Evolutionary conservation across 768 basidiomycete genomes (phyloP).

Genomic region (Naganishia randhawae): DNA sequence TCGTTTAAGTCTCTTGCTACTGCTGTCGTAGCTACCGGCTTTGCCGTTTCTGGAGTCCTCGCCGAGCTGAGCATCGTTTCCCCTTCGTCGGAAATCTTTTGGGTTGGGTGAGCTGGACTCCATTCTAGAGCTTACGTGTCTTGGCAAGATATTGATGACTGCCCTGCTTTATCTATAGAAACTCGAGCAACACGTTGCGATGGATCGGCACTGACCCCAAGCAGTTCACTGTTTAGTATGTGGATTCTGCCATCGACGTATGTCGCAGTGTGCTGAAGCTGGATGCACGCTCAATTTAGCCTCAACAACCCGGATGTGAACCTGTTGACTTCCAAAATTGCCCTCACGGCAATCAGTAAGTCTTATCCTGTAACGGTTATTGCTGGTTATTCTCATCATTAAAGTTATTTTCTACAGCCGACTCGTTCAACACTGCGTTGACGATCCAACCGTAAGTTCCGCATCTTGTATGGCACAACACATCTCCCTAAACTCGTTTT

Average conservation of each 20-base stretch:
- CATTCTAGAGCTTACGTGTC: neutral
- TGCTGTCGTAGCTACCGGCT: neutral
- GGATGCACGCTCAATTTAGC: slow-evolving; percentile 23
- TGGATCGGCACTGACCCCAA: slow-evolving; percentile 39
- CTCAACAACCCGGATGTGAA: slow-evolving; percentile 32
- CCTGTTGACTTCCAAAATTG: slow-evolving; percentile 15
- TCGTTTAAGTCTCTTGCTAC: slow-evolving; percentile 5
- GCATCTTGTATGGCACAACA: neutral
- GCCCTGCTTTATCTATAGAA: slow-evolving; percentile 16
- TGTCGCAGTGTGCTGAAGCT: neutral
- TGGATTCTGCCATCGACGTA: neutral
- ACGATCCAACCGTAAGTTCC: slow-evolving; percentile 29
- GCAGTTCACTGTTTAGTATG: slow-evolving; percentile 48
- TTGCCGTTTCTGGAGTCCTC: slow-evolving; percentile 15
- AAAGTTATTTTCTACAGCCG: neutral
- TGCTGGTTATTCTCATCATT: neutral
- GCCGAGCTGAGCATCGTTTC: slow-evolving; percentile 21
- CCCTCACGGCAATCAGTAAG: slow-evolving; percentile 35
- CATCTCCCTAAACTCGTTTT: too few species aligned
- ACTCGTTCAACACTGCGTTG: slow-evolving; percentile 27
- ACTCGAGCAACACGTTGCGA: slow-evolving; percentile 41
- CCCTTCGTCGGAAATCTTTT: slow-evolving; percentile 26
- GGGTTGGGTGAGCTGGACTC: slow-evolving; percentile 10
- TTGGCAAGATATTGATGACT: neutral
- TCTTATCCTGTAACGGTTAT: neutral